phyloP scores from a whole-genome alignment of 2,329 filamentous ascomycete species.

The Epichloe coenophiala region DNA sequence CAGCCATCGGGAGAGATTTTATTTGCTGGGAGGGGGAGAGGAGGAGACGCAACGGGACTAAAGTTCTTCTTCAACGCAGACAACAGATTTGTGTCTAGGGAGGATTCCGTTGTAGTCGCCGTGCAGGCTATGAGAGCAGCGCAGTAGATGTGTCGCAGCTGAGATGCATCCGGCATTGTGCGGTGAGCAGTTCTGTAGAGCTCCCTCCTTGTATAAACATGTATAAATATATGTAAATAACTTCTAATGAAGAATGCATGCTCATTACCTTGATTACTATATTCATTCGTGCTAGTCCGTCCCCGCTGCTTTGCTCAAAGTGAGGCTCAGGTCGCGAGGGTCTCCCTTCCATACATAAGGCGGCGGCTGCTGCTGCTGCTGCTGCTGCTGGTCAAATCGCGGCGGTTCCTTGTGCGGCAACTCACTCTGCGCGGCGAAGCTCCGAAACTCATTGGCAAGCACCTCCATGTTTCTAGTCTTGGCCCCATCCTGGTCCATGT shows the following conservation, averaged over 20 bases:
- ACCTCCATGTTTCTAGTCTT: background rate
- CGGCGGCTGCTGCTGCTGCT: background rate
- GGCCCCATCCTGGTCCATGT: background rate
- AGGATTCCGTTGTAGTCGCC: background rate
- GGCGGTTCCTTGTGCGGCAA: background rate
- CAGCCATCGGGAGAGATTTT: background rate
- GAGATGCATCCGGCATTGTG: too few relatives aligned
- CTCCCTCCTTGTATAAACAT: too few relatives aligned
- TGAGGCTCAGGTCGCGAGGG: background rate
- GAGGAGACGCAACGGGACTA: background rate
- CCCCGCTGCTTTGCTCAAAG: background rate
- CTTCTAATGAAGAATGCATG: too few relatives aligned
- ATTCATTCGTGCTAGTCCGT: background rate
- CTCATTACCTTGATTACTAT: background rate
- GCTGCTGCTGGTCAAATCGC: background rate
- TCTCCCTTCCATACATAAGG: background rate
- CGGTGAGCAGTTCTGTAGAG: too few relatives aligned
- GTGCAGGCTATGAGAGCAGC: background rate
- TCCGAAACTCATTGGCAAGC: background rate
- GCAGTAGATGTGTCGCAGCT: too few relatives aligned
- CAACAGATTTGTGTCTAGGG: background rate
- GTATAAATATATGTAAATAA: too few relatives aligned
- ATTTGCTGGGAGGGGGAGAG: background rate
- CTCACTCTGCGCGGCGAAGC: background rate
- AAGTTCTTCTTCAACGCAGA: background rate